Evolutionary conservation across 768 basidiomycete genomes (phyloP).

Genomic region (Cubamyces lactineus): DNA sequence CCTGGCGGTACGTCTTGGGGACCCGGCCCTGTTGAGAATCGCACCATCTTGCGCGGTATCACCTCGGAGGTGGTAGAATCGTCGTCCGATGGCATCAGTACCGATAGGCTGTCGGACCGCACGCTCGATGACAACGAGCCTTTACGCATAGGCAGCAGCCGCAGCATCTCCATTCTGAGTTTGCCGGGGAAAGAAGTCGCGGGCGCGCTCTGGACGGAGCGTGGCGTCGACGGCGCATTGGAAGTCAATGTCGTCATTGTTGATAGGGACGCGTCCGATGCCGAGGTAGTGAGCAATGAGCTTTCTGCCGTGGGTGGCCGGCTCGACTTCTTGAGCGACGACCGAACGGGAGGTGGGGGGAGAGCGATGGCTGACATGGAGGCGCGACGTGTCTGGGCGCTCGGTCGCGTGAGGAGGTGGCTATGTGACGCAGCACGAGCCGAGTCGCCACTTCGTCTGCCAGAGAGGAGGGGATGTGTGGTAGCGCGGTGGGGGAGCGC

Average conservation of each 20-base stretch:
- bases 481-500: conserved; percentile 44
- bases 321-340: conserved; percentile 63
- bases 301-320: conserved; percentile 41
- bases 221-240: conserved; percentile 35
- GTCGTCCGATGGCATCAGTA: conserved; percentile 23
- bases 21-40: conserved; percentile 52
- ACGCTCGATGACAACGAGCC: conserved; percentile 37
- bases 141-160: conserved; percentile 44
- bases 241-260: conserved; percentile 49
- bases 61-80: conserved; percentile 29
- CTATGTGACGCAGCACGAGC: conserved; percentile 4
- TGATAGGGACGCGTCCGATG: conserved; percentile 44
- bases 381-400: conserved; percentile 18
- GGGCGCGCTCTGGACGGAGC: conserved; percentile 28
- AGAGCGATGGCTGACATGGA: conserved; percentile 26
- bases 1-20: conserved; percentile 34
- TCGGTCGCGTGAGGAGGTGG: conserved; percentile 20
- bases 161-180: conserved; percentile 55
- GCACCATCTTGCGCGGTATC: conserved; percentile 61
- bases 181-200: conserved; percentile 29
- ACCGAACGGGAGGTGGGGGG: conserved; percentile 59
- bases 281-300: conserved; percentile 37
- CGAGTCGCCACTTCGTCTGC: conserved; percentile 9
- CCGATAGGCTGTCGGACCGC: conserved; percentile 40
- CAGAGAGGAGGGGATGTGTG: conserved; percentile 3